Evolutionary conservation across 2,329 filamentous ascomycete species (phyloP), one percentile per base, ranked within the genome.

Genomic region (Neofusicoccum laricinum): DNA sequence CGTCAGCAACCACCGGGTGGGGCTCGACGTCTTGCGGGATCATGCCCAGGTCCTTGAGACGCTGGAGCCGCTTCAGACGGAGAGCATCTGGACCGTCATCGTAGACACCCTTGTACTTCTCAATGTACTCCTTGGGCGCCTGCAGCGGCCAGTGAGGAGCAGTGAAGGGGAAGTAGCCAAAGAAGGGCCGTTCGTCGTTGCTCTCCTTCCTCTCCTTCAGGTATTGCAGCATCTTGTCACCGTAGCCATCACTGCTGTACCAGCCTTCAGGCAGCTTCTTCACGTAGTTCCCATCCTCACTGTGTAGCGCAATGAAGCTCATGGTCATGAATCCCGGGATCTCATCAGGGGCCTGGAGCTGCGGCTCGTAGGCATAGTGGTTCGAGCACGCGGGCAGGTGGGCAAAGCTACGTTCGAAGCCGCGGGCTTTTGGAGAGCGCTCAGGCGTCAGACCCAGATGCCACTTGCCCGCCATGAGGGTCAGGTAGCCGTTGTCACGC

Each of bases 121-220:
- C 77, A 48, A 85, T 81, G 62, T 83, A 82, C 65, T 86, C 81
- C 58, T 78, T 75, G 0, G 85, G 85, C 0, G 85, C 85, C 68
- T 88, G 86, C 6, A 88, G 74, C 1, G 86, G 86, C 86, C 86
- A 88, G 67, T 88, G 86, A 1, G 86, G 86, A 0, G 86, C 86
- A 0, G 85, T 86, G 71, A 87, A 88, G 1, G 86, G 85, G 2
- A 86, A 76, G 70, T 87, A 88, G 1, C 76, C 85, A 68, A 88
- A 88, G 76, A 88, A 88, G 0, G 85, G 80, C 41, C 78, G 72
- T 55, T 75, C 70, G 17, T 77, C 75, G 11, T 76, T 71, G 7
- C 73, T 69, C 50, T 72, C 73, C 2, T 73, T 70, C 11, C 75
- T 72, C 8, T 76, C 75, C 21, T 74, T 72, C 14, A 78, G 67